Percentiles rank a stretch among this genome's conserved stretches.
Evolutionary conservation across 306 rosid genomes (phyloP).

Genomic region (Citrullus colocynthis): DNA sequence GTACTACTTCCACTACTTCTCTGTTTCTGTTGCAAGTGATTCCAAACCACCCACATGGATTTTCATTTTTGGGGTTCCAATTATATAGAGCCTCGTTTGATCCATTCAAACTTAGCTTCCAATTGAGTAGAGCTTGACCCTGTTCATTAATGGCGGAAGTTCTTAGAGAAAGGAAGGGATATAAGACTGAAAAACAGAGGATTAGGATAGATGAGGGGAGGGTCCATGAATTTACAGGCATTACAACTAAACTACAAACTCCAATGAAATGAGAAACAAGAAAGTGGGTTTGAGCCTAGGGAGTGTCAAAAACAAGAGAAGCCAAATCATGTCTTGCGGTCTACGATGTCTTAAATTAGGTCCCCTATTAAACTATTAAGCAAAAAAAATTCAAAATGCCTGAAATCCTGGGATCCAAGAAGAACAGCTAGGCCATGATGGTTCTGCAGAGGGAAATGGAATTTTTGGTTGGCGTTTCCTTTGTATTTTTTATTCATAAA

Average conservation of each 20-base stretch:
- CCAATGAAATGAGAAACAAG: conserved; percentile 25
- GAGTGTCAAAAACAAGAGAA: conserved; percentile 48
- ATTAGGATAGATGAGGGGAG: conserved; percentile 26
- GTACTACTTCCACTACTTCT: conserved; percentile 40
- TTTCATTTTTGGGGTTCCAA: conserved; percentile 50
- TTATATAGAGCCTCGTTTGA: conserved; percentile 26
- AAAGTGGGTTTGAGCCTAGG: conserved; percentile 50
- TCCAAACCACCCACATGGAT: conserved; percentile 84
- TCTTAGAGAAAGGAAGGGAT: conserved; percentile 11
- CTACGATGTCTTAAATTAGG: conserved; percentile 20
- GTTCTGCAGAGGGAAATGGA: conserved; percentile 44
- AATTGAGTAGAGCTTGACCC: conserved; percentile 66
- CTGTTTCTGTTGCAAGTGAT: conserved; percentile 47
- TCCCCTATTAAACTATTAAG: background rate
- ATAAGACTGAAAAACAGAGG: conserved; percentile 21
- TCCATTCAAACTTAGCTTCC: conserved; percentile 72
- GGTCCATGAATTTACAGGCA: conserved; percentile 84
- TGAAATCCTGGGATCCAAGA: conserved; percentile 95
- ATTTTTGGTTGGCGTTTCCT: conserved; percentile 40
- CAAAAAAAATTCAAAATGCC: conserved; percentile 24
- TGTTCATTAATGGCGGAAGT: conserved; percentile 55
- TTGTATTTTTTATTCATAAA: conserved; percentile 41
- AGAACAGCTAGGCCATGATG: conserved; percentile 83
- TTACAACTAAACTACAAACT: conserved; percentile 56
- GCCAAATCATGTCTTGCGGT: conserved; percentile 88